Conservation (phyloP, 2,329 filamentous ascomycete genomes). For the Colletotrichum sp. region DNA sequence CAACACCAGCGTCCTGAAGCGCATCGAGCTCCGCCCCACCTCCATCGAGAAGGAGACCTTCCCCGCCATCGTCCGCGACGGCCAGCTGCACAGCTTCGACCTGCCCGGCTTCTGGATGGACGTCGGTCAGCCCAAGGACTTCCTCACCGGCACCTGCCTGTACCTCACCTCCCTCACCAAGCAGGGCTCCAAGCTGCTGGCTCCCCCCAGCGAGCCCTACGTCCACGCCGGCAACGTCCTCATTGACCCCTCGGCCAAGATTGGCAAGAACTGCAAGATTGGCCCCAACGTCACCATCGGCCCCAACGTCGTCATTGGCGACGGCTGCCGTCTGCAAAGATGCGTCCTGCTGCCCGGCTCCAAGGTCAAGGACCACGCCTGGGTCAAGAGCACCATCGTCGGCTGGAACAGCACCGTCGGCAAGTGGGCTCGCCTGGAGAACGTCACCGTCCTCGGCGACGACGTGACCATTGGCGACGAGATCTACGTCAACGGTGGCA, state of each 20-base stretch:
- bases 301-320: constrained; percentile 88
- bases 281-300: constrained; percentile 97
- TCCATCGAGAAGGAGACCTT: constrained; percentile 99
- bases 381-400: constrained; percentile 98
- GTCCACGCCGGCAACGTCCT: constrained; percentile 95
- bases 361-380: constrained; percentile 98
- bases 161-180: constrained; percentile 94
- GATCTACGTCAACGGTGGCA: constrained; percentile 94
- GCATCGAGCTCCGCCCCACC: constrained; percentile 94
- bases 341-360: constrained; percentile 87
- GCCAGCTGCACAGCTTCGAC: constrained; percentile 93
- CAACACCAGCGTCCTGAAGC: constrained; percentile 86
- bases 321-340: constrained; percentile 92
- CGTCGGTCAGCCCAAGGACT: constrained; percentile 97
- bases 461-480: constrained; percentile 98
- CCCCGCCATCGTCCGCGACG: constrained; percentile 89
- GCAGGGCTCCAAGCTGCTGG: constrained; percentile 85
- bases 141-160: constrained; percentile 92
- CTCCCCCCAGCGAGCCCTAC: constrained; percentile 74
- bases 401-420: constrained; percentile 98
- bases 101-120: constrained; percentile 99
- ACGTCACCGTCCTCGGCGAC: constrained; percentile 96
- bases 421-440: constrained; percentile 95
- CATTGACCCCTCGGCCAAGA: constrained; percentile 92
- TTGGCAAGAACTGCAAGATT: constrained; percentile 98